Base-by-base conservation (phyloP, 306 rosid species). In the Leucaena leucocephala region DNA sequence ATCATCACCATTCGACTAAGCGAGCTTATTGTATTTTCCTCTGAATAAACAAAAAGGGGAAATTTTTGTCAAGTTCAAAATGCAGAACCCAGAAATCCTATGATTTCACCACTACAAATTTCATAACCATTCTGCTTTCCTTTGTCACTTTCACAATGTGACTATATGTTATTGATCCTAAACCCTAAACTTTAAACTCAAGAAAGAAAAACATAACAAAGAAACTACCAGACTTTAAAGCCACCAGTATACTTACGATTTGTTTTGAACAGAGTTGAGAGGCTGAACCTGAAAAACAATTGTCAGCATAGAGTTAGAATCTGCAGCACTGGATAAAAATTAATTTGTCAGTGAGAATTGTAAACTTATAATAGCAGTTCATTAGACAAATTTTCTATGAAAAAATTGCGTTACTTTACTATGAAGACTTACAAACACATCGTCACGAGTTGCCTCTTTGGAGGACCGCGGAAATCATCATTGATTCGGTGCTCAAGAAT, bases 1-100 rank as follows among this genome's bases (percentile, higher is more conserved):
- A 95, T 88, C 98, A 95, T 92, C 87, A 95, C 98, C 97, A 95
- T 87, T 82, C 91, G 86, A 65, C 91, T 91, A 19, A 92, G 98
- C 14, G 97, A 79, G 86, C 98, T 92, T 48, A 85, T 58, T 0
- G 91, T 95, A 13, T 45, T 80, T 84, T 93, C 98, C 87, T 95
- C 98, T 95, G 96, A 85, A 86, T 80, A 76, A 86, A 82, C 69
- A 65, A 82, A 71, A 84, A 61, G 10, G 64, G 11, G 55, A 36
- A 79, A 49, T 72, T 52, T 38, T 83, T 71, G 9, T 80, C 80
- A 82, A 82, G 74, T 61, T 35, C 19, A 79, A 68, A 58, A 82
- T 55, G 64, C 21, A 68, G 49, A 70, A 62, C 70, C 70, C 59
- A 61, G 45, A 69, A 72, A 40, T 34, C 71, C 49, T 33, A 71